A percentile compares a stretch with the other conserved stretches of the same genome.
Evolutionary conservation across 805 yeast species (phyloP).

Genomic region (Candida silvicultrix): DNA sequence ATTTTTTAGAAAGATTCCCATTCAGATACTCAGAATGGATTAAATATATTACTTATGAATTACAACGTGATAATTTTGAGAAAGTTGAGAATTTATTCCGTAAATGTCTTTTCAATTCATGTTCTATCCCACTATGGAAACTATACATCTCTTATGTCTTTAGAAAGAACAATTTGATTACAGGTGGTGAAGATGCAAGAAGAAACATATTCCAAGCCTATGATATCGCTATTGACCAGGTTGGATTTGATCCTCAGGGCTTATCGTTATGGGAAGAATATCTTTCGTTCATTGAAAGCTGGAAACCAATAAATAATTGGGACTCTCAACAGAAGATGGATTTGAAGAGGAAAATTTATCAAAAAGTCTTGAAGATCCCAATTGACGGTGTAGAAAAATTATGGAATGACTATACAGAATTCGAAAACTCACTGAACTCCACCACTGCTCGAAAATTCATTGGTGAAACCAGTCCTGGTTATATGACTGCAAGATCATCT

Average conservation of each 20-base stretch:
- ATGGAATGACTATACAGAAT: constrained; percentile 77
- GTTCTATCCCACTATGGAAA: constrained; percentile 66
- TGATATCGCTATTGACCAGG: constrained; percentile 70
- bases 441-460: constrained; percentile 80
- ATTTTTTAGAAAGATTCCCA: constrained; percentile 60
- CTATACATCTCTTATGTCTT: constrained; percentile 76
- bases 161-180: constrained; percentile 55
- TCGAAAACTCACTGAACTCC: constrained; percentile 74
- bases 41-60: constrained; percentile 57
- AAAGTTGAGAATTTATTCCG: constrained; percentile 62
- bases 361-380: constrained; percentile 70
- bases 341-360: constrained; percentile 64
- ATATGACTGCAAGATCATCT: constrained; percentile 81
- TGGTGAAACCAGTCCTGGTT: constrained; percentile 74
- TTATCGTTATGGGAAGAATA: constrained; percentile 78
- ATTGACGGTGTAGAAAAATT: constrained; percentile 63
- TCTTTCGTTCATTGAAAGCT: constrained; percentile 65
- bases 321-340: constrained; percentile 82
- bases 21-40: constrained; percentile 71
- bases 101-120: constrained; percentile 53
- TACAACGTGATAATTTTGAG: constrained; percentile 57
- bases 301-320: constrained; percentile 78
- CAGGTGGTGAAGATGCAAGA: constrained; percentile 80
- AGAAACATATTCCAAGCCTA: constrained; percentile 72
- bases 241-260: constrained; percentile 72